phyloP scores from a whole-genome alignment of 2,329 filamentous ascomycete genomes.

The Aspergillus thermomutatus region DNA sequence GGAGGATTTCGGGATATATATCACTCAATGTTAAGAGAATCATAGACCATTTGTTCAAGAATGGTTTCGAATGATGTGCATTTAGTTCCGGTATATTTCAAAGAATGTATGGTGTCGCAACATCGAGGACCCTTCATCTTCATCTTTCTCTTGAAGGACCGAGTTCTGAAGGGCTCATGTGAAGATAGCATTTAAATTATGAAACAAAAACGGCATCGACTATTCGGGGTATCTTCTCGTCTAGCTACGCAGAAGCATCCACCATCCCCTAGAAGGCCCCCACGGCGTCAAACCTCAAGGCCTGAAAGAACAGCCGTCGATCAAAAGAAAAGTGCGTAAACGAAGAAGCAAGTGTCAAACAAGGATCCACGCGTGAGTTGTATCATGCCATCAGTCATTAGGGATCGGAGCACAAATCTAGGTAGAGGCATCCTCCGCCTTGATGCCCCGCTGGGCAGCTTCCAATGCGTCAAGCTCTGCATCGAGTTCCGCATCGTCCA shows the following conservation, averaged over 20 bases:
- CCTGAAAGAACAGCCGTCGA: background rate
- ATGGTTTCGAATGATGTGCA: background rate
- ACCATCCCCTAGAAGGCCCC: background rate
- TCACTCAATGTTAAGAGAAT: background rate
- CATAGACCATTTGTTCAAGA: background rate
- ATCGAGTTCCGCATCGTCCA: conserved; percentile 9
- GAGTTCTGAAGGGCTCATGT: background rate
- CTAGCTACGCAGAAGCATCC: background rate
- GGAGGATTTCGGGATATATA: background rate
- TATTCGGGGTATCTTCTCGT: background rate
- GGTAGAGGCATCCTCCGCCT: background rate
- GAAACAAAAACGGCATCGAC: background rate
- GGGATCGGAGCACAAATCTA: background rate
- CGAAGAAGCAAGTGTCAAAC: background rate
- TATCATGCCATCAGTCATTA: background rate
- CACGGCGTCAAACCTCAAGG: background rate
- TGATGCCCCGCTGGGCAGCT: background rate
- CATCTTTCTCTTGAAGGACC: background rate
- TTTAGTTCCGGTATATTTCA: background rate
- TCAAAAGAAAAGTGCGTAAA: background rate
- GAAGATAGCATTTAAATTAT: background rate
- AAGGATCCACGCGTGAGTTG: background rate
- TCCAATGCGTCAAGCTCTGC: conserved; percentile 12
- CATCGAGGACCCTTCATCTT: too few species aligned
- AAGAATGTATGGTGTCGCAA: background rate